These are phyloP conservation scores for Hyparrhenia diplandra DNA, from an alignment of 176 grass and related monocot species.

Conservation along the genomic window DNA sequence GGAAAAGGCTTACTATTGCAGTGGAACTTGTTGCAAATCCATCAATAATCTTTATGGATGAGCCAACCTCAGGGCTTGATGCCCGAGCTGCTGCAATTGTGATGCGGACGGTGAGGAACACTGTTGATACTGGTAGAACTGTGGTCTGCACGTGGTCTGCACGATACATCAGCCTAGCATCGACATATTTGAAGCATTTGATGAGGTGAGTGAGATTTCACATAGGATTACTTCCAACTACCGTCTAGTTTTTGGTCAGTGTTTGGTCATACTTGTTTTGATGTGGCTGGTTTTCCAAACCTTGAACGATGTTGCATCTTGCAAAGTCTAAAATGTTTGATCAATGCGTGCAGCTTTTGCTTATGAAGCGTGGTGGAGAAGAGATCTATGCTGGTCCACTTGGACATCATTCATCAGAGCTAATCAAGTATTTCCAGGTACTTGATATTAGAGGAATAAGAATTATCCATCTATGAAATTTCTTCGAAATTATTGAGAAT, in stretches of 20 bases:
- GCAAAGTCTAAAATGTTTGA: constrained; percentile 5
- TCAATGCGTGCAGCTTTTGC: constrained; percentile 57
- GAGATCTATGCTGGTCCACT: constrained; percentile 7
- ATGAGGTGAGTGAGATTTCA: constrained; percentile 54
- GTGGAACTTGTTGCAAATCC: constrained; percentile 92
- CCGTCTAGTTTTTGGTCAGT: not conserved
- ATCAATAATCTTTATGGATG: constrained; percentile 91
- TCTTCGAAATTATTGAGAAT: not conserved
- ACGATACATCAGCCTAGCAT: constrained; percentile 96
- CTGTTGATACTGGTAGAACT: constrained; percentile 75
- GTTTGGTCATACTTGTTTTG: not conserved
- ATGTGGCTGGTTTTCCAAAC: not conserved
- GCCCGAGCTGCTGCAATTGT: constrained; percentile 89
- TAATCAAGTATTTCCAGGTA: not conserved
- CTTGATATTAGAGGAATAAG: not conserved
- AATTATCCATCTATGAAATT: not conserved
- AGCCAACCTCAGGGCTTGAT: constrained; percentile 91
- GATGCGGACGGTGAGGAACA: constrained; percentile 88
- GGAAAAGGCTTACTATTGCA: constrained; percentile 82
- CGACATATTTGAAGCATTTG: constrained; percentile 95
- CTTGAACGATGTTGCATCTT: not conserved
- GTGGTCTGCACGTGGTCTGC: too few relatives aligned
- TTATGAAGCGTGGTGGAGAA: constrained; percentile 81
- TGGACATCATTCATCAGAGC: not conserved
- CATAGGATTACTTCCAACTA: not conserved